phyloP scores from a whole-genome alignment of 208 protist genomes.

The Trichomonas tenax region DNA sequence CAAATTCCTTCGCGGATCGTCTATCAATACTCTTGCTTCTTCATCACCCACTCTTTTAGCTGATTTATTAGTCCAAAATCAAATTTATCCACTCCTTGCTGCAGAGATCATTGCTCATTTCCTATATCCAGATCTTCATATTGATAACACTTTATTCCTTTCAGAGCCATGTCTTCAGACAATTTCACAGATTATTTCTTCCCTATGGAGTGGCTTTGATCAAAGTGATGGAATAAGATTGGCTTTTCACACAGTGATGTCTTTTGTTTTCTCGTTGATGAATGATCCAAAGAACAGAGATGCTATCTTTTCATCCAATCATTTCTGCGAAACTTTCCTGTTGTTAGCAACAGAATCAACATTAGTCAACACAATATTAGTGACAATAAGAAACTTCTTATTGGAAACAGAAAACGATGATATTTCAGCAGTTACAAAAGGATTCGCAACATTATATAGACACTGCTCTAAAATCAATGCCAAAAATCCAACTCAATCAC shows the following conservation, averaged over 20 bases:
- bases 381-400: background rate
- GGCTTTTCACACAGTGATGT: background rate
- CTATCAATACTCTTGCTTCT: background rate
- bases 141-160: background rate
- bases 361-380: background rate
- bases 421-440: background rate
- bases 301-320: background rate
- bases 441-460: background rate
- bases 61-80: background rate
- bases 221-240: background rate
- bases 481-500: background rate
- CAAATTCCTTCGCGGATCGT: background rate
- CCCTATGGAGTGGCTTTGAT: background rate
- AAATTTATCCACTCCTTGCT: background rate
- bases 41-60: background rate
- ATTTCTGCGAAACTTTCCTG: background rate
- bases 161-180: background rate
- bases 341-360: background rate
- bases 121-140: background rate
- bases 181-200: background rate
- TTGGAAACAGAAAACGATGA: background rate
- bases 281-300: background rate
- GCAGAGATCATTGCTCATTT: background rate
- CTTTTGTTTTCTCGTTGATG: background rate
- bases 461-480: background rate